A percentile compares a stretch with the other conserved stretches of the same genome.
phyloP scores from a whole-genome alignment of 78 protist genomes.

The Monocercomonoides exilis region DNA sequence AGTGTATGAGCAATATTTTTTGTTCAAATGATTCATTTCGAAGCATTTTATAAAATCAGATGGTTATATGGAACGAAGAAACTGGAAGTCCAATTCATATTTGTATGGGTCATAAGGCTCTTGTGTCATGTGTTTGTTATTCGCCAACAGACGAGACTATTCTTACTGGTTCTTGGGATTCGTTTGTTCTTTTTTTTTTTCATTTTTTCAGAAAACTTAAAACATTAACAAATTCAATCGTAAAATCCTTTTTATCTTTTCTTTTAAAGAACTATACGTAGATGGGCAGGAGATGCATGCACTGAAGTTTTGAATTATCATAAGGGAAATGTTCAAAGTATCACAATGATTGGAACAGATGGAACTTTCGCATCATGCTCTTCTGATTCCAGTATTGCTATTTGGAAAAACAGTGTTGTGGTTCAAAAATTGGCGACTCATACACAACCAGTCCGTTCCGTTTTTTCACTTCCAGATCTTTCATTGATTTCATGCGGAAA shows the following conservation, averaged over 20 bases:
- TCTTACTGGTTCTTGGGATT: background rate
- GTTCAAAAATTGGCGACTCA: background rate
- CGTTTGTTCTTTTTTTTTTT: background rate
- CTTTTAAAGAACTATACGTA: background rate
- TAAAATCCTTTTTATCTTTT: background rate
- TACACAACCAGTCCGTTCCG: background rate
- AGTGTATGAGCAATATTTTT: background rate
- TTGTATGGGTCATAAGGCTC: background rate
- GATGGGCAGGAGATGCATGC: background rate
- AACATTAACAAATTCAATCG: too few species aligned
- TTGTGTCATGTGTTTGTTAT: background rate
- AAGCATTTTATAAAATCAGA: too few species aligned
- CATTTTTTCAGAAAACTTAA: too few species aligned
- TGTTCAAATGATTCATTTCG: background rate
- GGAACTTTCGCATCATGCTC: background rate
- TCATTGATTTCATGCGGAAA: background rate
- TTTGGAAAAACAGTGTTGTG: background rate
- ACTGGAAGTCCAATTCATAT: background rate
- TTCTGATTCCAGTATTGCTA: background rate
- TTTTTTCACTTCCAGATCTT: background rate
- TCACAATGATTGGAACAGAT: background rate
- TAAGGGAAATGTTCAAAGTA: background rate
- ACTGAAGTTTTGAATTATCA: background rate
- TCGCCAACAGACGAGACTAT: background rate
- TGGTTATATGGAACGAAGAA: background rate